A percentile compares a stretch with the other conserved stretches of the same genome.
Conservation (phyloP, 192 early-diverging fungal genomes). For the Jimgerdemannia lactiflua region DNA sequence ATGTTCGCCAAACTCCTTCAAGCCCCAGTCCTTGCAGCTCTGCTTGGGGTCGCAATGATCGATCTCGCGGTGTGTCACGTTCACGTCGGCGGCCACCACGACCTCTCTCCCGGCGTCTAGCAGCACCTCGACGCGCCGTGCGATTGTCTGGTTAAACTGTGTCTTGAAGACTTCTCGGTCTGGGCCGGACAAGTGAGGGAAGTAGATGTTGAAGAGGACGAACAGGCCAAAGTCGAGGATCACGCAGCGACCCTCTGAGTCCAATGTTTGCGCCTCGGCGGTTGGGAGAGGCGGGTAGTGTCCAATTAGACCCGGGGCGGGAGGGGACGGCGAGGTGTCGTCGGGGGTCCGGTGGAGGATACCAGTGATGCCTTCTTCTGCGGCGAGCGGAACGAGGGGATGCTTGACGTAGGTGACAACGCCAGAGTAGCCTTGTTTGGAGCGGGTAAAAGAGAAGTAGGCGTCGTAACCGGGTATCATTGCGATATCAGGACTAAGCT, state of each 20-base stretch:
- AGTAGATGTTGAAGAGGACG: slow-evolving; percentile 76
- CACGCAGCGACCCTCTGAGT: slow-evolving; percentile 69
- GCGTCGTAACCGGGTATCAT: slow-evolving; percentile 67
- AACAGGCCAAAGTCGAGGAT: slow-evolving; percentile 73
- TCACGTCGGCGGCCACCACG: slow-evolving; percentile 66
- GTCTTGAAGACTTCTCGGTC: slow-evolving; percentile 50
- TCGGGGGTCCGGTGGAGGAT: slow-evolving; percentile 7
- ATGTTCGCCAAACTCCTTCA: slow-evolving; percentile 52
- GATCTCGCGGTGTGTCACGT: slow-evolving; percentile 56
- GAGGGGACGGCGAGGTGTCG: background rate
- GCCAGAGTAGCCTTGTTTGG: slow-evolving; percentile 64
- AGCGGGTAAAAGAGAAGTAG: slow-evolving; percentile 67
- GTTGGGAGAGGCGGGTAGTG: slow-evolving; percentile 3
- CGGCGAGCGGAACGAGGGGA: slow-evolving; percentile 46
- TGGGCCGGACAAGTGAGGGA: slow-evolving; percentile 50
- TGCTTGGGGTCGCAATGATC: slow-evolving; percentile 74
- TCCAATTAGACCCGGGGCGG: slow-evolving; percentile 1
- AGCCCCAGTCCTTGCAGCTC: slow-evolving; percentile 48
- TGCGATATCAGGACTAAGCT: slow-evolving; percentile 54
- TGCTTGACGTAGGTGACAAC: slow-evolving; percentile 62
- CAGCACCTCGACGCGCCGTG: slow-evolving; percentile 42
- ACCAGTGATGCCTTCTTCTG: slow-evolving; percentile 71
- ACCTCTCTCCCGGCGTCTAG: slow-evolving; percentile 51
- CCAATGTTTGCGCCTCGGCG: slow-evolving; percentile 40
- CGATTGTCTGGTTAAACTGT: slow-evolving; percentile 45